Evolutionary conservation across 1,139 yeast genomes (phyloP).

Genomic region (Kodamaea ohmeri): DNA sequence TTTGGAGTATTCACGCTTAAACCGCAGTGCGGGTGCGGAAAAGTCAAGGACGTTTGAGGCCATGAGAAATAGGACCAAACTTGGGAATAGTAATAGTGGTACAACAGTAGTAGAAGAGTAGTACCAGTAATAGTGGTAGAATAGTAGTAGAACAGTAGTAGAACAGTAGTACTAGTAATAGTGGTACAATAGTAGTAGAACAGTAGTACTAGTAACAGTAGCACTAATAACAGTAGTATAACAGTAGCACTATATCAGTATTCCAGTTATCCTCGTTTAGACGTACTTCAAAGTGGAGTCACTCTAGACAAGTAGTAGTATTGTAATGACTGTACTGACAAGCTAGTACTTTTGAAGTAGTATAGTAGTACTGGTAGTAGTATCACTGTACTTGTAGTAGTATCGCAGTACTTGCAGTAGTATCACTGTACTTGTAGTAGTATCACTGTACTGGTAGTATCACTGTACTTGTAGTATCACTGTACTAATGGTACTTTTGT

Average conservation of each 20-base stretch:
- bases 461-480: not conserved
- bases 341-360: not conserved
- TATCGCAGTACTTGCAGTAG: not conserved
- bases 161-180: not conserved
- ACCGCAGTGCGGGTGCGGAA: constrained; percentile 12
- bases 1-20: constrained; percentile 23
- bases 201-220: not conserved
- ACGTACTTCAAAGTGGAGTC: no score
- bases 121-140: not conserved
- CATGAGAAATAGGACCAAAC: no score
- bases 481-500: not conserved
- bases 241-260: no score
- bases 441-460: not conserved
- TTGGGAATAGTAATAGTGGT: not conserved
- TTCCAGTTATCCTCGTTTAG: no score
- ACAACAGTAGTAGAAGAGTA: not conserved
- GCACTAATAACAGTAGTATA: not conserved
- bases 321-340: not conserved
- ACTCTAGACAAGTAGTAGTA: not conserved
- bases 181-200: not conserved
- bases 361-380: not conserved
- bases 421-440: not conserved
- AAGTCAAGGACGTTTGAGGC: constrained; percentile 17
- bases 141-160: not conserved
- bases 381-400: not conserved